phyloP scores from a whole-genome alignment of 139 green algal species.

The Dunaliella primolecta region DNA sequence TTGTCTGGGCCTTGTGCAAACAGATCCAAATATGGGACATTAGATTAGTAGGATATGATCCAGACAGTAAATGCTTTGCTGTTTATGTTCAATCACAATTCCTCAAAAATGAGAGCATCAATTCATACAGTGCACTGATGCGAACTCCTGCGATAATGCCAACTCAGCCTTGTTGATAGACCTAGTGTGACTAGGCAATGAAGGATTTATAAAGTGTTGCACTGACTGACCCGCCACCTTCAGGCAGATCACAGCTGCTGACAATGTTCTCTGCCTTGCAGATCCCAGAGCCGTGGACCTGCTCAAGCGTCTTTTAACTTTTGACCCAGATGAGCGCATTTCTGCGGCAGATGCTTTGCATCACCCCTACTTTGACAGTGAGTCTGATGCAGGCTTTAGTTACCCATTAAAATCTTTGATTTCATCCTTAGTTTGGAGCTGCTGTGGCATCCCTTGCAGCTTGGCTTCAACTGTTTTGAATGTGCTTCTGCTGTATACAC shows the following conservation, averaged over 20 bases:
- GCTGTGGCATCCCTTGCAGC: neutral
- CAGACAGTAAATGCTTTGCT: too few species aligned
- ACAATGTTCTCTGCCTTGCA: too few species aligned
- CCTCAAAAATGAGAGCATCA: neutral
- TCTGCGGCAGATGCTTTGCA: conserved; percentile 59
- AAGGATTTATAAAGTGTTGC: neutral
- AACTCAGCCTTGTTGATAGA: neutral
- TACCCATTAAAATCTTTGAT: neutral
- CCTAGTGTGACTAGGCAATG: too few species aligned
- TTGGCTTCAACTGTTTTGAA: neutral
- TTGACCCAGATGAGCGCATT: conserved; percentile 67
- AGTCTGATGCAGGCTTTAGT: too few species aligned
- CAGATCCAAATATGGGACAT: neutral
- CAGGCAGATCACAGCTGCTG: neutral
- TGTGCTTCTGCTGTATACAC: neutral
- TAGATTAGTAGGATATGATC: too few species aligned
- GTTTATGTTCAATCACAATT: neutral
- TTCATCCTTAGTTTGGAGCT: neutral
- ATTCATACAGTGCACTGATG: neutral
- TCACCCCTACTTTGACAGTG: conserved; percentile 67
- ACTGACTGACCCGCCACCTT: neutral
- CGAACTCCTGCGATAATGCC: neutral
- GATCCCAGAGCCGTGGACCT: conserved; percentile 48
- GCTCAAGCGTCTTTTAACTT: conserved; percentile 63
- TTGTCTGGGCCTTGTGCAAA: neutral